Percentiles rank a stretch among this genome's conserved stretches.
phyloP scores from a whole-genome alignment of 2,329 filamentous ascomycete genomes.

The Mariannaea elegans region DNA sequence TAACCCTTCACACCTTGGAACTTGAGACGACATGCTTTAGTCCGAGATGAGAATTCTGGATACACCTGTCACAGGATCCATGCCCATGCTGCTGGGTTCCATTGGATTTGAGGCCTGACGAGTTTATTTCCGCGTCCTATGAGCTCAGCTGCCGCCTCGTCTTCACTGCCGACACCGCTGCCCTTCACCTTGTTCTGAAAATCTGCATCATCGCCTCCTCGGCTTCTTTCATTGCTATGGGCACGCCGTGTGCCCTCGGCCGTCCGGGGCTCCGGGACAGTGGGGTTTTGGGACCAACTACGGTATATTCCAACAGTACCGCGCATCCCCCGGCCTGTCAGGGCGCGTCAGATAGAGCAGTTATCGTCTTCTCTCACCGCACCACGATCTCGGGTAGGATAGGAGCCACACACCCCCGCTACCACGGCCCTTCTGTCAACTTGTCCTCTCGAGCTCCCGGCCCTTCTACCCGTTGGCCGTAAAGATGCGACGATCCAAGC shows the following conservation, averaged over 20 bases:
- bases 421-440: slow-evolving; percentile 10
- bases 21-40: not conserved
- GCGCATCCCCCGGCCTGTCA: slow-evolving; percentile 16
- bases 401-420: slow-evolving; percentile 20
- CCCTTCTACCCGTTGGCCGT: slow-evolving; percentile 32
- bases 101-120: not conserved
- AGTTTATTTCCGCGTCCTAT: not conserved
- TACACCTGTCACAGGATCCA: slow-evolving; percentile 1
- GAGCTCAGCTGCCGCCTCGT: slow-evolving; percentile 5
- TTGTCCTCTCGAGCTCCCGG: slow-evolving; percentile 28
- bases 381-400: slow-evolving; percentile 38
- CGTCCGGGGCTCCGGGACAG: slow-evolving; percentile 11
- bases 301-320: not conserved
- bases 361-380: slow-evolving; percentile 33
- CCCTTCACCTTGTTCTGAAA: slow-evolving; percentile 1
- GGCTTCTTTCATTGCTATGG: not conserved
- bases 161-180: slow-evolving; percentile 24
- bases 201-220: not conserved
- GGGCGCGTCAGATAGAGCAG: slow-evolving; percentile 7
- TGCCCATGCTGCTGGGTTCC: not conserved
- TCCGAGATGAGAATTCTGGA: slow-evolving; percentile 2
- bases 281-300: not conserved
- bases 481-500: slow-evolving; percentile 17
- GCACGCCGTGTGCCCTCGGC: slow-evolving; percentile 10
- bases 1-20: slow-evolving; percentile 4